Evolutionary conservation across 805 yeast species (phyloP).

Genomic region (Yarrowia divulgata): DNA sequence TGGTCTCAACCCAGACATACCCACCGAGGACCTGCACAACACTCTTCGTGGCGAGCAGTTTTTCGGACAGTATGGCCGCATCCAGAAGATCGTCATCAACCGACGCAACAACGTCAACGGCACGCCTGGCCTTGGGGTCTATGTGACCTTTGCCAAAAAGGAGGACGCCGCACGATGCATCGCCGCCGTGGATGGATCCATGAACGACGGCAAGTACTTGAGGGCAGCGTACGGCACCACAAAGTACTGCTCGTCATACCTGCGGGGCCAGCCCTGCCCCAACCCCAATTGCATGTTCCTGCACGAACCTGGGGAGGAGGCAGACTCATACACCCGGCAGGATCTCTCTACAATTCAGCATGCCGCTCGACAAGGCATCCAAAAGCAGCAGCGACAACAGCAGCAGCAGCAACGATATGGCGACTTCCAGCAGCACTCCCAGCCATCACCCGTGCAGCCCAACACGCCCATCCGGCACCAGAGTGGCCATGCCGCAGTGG

Average conservation of each 20-base stretch:
- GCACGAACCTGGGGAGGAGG: conserved; percentile 99
- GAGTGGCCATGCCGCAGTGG: conserved; percentile 41
- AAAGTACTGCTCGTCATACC: conserved; percentile 94
- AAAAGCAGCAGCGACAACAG: conserved; percentile 40
- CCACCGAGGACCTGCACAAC: conserved; percentile 84
- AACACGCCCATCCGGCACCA: conserved; percentile 29
- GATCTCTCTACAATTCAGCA: conserved; percentile 75
- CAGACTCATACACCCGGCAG: conserved; percentile 92
- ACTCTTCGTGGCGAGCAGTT: conserved; percentile 87
- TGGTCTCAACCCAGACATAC: conserved; percentile 86
- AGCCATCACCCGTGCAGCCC: conserved; percentile 26
- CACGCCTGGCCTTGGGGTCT: conserved; percentile 88
- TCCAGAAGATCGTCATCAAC: conserved; percentile 91
- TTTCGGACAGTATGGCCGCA: conserved; percentile 98
- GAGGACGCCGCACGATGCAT: conserved; percentile 97
- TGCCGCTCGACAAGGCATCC: conserved; percentile 49
- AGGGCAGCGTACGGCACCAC: conserved; percentile 99
- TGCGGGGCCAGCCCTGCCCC: conserved; percentile 95
- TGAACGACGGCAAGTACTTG: conserved; percentile 87
- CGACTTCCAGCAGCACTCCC: conserved; percentile 32
- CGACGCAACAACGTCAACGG: conserved; percentile 66
- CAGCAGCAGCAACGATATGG: conserved; percentile 33
- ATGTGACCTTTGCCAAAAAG: conserved; percentile 89
- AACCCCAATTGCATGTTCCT: conserved; percentile 98
- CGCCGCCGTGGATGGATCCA: conserved; percentile 87